Conservation (phyloP, 2,329 filamentous ascomycete genomes). For the Aspergillus sp. region DNA sequence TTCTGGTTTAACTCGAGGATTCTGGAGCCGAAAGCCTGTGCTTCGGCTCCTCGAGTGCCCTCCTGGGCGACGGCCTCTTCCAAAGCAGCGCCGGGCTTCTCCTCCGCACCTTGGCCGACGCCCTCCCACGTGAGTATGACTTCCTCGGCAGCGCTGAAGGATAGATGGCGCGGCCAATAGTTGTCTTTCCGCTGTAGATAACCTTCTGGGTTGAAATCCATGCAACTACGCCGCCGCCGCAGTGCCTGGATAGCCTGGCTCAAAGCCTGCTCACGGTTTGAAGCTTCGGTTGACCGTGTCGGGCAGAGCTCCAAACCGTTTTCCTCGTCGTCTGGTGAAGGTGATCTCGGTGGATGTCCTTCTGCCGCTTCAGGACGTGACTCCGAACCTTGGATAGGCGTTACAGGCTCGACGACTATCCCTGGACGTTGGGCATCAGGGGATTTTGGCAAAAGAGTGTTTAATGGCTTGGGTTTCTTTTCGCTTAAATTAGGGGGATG, state of each 20-base stretch:
- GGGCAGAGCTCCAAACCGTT: conserved; percentile 20
- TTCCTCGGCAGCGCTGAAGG: conserved; percentile 41
- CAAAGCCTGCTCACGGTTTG: conserved; percentile 19
- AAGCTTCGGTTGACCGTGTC: conserved; percentile 21
- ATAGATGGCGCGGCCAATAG: conserved; percentile 34
- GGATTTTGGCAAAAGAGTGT: conserved; percentile 7
- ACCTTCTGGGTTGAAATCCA: conserved; percentile 15
- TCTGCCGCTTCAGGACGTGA: conserved; percentile 8
- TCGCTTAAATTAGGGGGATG: conserved; percentile 9
- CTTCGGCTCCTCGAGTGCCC: conserved; percentile 29
- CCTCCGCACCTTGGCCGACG: conserved; percentile 18
- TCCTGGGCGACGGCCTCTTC: conserved; percentile 33
- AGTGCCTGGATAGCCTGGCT: conserved; percentile 21
- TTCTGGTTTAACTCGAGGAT: conserved; percentile 29
- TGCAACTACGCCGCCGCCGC: conserved; percentile 29
- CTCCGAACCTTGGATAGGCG: conserved; percentile 11
- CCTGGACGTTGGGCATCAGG: conserved; percentile 18
- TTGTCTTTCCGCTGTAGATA: conserved; percentile 15
- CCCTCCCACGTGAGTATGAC: conserved; percentile 30
- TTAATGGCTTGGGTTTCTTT: conserved; percentile 4
- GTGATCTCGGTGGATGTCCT: not conserved
- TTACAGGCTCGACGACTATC: conserved; percentile 23
- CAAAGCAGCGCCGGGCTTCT: conserved; percentile 31
- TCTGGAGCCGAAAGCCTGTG: conserved; percentile 24
- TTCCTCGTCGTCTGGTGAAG: conserved; percentile 16